Base-by-base conservation (phyloP, 805 yeast genomes). In the Kodamaea jinghongensis region DNA sequence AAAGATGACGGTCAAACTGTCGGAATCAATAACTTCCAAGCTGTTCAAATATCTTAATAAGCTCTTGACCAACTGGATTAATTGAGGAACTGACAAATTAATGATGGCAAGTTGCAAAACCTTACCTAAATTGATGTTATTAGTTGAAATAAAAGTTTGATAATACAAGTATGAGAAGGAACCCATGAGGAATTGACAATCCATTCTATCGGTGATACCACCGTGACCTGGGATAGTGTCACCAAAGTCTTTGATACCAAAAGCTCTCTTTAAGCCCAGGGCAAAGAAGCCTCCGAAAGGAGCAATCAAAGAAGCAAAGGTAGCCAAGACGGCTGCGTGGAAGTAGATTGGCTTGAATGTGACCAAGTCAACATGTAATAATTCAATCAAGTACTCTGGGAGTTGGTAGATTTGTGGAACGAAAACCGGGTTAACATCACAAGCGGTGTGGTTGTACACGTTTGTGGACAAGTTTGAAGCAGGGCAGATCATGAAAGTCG, bases 241-340 rank as follows among this genome's bases (percentile, higher is more conserved):
- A 50, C 98, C 99, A 56, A 93, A 93, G 65, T 93, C 99, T 66
- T 93, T 93, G 40, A 90, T 89, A 56, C 91, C 86, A 67, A 93
- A 90, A 10, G 98, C 88, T 65, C 99, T 81, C 70, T 93, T 93
- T 52, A 93, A 73, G n/a, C 98, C 99, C 39, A 95, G 83, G 5
- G 98, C 98, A 55, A 93, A 93, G 62, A 93, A 93, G 1, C 99
- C 99, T 39, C 99, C 99, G 59, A 93, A 93, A 44, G 99, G 99
- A 3, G 99, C 99, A 61, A 93, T 83, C 49, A 93, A 74, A 0
- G 98, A 91, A 2, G 99, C 98, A 72, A 93, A 93, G 3, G 96
- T 84, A 11, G 97, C 95, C 44, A 91, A 68, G 31, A 83, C 75
- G 42, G 88, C 75, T 1, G 95, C 82, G 60, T 93, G 99, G 70